phyloP scores from a whole-genome alignment of 2,329 filamentous ascomycete genomes.

The Arthrobotrys pseudoclavata region DNA sequence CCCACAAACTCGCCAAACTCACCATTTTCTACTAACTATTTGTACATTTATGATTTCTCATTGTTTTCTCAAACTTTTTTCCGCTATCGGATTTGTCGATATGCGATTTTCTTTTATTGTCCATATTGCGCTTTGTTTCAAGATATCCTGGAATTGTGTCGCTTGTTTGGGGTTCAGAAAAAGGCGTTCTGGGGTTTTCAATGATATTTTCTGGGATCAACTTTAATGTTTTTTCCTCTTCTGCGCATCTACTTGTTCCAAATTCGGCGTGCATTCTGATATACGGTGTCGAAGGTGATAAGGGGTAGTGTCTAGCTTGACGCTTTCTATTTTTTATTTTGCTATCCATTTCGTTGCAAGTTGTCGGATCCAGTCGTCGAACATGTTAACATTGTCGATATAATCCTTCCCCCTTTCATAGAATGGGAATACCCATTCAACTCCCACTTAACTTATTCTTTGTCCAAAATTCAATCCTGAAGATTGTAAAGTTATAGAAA shows the following conservation, averaged over 20 bases:
- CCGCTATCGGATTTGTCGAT: conserved; percentile 22
- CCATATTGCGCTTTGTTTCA: conserved; percentile 16
- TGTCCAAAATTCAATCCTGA: neutral
- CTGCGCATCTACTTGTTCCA: conserved; percentile 7
- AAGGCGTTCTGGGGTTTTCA: conserved; percentile 33
- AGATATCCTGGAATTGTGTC: conserved; percentile 56
- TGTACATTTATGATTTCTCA: conserved; percentile 16
- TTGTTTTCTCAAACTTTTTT: neutral
- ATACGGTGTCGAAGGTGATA: conserved; percentile 33
- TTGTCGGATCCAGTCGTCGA: conserved; percentile 17
- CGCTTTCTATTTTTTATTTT: conserved; percentile 4
- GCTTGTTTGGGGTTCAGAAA: conserved; percentile 36
- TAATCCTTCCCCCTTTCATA: conserved; percentile 11
- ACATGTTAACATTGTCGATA: neutral
- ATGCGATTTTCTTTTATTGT: neutral
- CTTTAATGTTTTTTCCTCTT: conserved; percentile 7
- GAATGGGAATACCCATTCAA: conserved; percentile 13
- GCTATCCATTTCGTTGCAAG: conserved; percentile 6
- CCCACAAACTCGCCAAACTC: neutral
- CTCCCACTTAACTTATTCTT: neutral
- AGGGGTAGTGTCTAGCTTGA: conserved; percentile 9
- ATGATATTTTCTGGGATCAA: conserved; percentile 17
- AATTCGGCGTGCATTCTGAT: conserved; percentile 36
- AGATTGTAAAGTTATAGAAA: conserved; percentile 17
- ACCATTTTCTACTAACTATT: conserved; percentile 12